Percentiles rank a stretch among this genome's conserved stretches.
These are phyloP conservation scores for Leccinum pellstonianum DNA, from an alignment of 768 basidiomycete species.

Conservation along the genomic window DNA sequence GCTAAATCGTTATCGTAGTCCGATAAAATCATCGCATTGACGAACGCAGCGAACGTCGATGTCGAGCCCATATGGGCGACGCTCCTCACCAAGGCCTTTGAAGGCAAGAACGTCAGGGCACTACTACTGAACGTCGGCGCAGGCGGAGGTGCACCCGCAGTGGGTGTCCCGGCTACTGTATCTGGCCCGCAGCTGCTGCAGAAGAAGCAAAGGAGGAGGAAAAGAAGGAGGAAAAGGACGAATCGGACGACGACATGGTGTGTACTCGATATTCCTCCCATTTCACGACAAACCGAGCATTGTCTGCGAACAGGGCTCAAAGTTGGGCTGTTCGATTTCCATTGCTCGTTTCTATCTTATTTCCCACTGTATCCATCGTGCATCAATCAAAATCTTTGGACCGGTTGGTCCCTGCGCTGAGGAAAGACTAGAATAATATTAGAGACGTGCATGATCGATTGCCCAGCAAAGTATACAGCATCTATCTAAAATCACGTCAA, in stretches of 20 bases:
- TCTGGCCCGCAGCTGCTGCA: slow-evolving; percentile 61
- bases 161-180: slow-evolving; percentile 49
- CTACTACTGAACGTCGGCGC: slow-evolving; percentile 93
- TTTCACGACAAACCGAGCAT: neutral
- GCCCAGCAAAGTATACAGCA: neutral
- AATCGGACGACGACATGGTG: slow-evolving; percentile 73
- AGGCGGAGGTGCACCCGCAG: slow-evolving; percentile 84
- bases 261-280: neutral
- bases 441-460: too few species aligned
- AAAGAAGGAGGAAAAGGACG: slow-evolving; percentile 84
- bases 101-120: slow-evolving; percentile 97
- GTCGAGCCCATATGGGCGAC: slow-evolving; percentile 97
- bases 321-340: slow-evolving; percentile 75
- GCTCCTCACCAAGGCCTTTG: slow-evolving; percentile 95
- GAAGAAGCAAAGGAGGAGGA: slow-evolving; percentile 78
- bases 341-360: slow-evolving; percentile 25
- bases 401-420: slow-evolving; percentile 17
- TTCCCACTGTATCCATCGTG: slow-evolving; percentile 22
- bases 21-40: slow-evolving; percentile 90
- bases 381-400: slow-evolving; percentile 27
- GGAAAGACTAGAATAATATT: too few species aligned
- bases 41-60: slow-evolving; percentile 78
- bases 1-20: slow-evolving; percentile 47
- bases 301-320: slow-evolving; percentile 59
- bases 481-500: slow-evolving; percentile 34